Percentiles rank a stretch among this genome's conserved stretches.
Evolutionary conservation across 228 moss, liverwort and hornwort genomes (phyloP).

Genomic region (Sphagnum magellanicum): DNA sequence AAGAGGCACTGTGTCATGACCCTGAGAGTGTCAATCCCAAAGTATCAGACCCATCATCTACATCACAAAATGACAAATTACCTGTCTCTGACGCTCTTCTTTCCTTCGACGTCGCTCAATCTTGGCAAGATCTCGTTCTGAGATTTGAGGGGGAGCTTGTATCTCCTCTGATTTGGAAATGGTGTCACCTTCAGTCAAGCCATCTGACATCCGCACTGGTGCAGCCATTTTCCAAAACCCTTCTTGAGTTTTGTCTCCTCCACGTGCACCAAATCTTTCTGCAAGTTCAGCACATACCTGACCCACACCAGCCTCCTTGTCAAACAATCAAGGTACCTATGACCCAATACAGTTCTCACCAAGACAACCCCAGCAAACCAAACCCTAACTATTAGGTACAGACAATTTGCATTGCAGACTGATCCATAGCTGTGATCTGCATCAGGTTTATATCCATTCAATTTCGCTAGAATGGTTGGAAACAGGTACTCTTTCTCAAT

Average conservation of each 20-base stretch:
- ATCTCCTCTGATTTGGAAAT: slow-evolving; percentile 47
- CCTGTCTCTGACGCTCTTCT: slow-evolving; percentile 96
- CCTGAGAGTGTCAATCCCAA: no score
- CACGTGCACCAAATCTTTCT: slow-evolving; percentile 74
- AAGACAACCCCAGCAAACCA: background rate
- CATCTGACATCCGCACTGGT: slow-evolving; percentile 96
- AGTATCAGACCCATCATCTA: no score
- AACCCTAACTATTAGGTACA: background rate
- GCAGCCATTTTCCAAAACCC: slow-evolving; percentile 86
- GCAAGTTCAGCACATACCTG: slow-evolving; percentile 85
- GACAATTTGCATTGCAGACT: background rate
- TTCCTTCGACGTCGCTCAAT: slow-evolving; percentile 87
- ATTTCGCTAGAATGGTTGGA: background rate
- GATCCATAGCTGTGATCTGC: background rate
- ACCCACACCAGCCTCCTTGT: background rate
- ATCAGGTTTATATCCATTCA: background rate
- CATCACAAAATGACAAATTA: slow-evolving; percentile 8
- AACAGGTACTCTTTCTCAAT: background rate
- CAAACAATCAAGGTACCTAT: background rate
- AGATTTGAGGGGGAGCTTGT: slow-evolving; percentile 75
- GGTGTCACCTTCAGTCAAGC: slow-evolving; percentile 71
- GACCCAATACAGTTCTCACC: background rate
- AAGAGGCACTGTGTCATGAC: no score
- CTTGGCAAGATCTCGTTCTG: slow-evolving; percentile 86
- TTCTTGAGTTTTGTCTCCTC: slow-evolving; percentile 66